Evolutionary conservation across 352 stramenopile species (phyloP).

Genomic region (Phytophthora megakarya): DNA sequence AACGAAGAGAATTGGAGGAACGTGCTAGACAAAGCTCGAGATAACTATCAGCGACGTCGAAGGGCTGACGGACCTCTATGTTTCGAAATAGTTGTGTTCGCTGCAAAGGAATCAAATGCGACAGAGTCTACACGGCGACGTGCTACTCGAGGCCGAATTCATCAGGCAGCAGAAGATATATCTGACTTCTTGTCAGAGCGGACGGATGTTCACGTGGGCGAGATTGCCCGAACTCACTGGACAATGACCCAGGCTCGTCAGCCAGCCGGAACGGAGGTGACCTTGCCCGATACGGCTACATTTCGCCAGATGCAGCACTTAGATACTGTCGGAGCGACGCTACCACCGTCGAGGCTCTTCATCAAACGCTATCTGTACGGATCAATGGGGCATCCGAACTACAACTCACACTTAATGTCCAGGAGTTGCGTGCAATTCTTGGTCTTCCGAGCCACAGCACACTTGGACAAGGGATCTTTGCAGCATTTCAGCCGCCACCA

Average conservation of each 20-base stretch:
- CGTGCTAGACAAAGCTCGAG: too few relatives aligned
- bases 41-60: too few relatives aligned
- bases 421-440: slow-evolving; percentile 2
- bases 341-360: not conserved
- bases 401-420: not conserved
- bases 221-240: not conserved
- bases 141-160: not conserved
- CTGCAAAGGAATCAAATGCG: not conserved
- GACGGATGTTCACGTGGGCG: not conserved
- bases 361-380: not conserved
- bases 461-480: slow-evolving; percentile 5
- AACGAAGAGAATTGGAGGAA: too few relatives aligned
- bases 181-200: not conserved
- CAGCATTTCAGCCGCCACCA: not conserved
- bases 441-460: not conserved
- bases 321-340: not conserved
- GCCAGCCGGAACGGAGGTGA: not conserved
- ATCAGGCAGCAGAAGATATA: not conserved
- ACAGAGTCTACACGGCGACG: not conserved
- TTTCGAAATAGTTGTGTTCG: not conserved
- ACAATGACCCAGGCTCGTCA: not conserved
- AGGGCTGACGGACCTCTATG: not conserved
- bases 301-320: not conserved
- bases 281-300: not conserved
- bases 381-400: not conserved